Evolutionary conservation across 352 stramenopile species (phyloP).

Genomic region (Phytopythium aichiense): DNA sequence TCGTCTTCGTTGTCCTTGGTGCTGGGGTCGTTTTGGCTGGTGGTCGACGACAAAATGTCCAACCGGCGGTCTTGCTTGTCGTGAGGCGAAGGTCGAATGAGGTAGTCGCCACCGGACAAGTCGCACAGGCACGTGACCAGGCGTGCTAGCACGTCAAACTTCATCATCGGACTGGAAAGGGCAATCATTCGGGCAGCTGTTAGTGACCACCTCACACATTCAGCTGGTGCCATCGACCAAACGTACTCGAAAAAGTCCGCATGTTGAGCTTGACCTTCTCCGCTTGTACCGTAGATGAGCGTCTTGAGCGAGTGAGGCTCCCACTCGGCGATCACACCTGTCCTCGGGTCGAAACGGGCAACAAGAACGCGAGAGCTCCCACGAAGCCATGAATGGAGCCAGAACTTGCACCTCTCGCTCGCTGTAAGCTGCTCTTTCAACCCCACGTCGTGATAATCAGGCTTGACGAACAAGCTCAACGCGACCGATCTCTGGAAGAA

Average conservation of each 20-base stretch:
- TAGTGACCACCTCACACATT: not conserved
- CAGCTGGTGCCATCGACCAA: not conserved
- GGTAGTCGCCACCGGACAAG: slow-evolving; percentile 33
- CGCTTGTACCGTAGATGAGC: slow-evolving; percentile 27
- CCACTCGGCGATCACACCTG: slow-evolving; percentile 32
- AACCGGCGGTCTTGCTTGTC: not conserved
- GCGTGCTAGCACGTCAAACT: slow-evolving; percentile 30
- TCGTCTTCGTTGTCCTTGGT: not conserved
- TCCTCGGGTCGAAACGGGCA: slow-evolving; percentile 33
- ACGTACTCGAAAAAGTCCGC: slow-evolving; percentile 60
- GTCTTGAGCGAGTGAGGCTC: slow-evolving; percentile 39
- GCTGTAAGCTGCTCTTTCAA: slow-evolving; percentile 54
- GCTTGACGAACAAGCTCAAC: slow-evolving; percentile 69
- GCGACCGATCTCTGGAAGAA: slow-evolving; percentile 10
- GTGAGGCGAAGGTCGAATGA: slow-evolving; percentile 16
- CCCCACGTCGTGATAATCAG: slow-evolving; percentile 50
- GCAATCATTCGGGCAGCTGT: not conserved
- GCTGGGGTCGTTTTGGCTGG: not conserved
- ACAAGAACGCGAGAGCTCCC: slow-evolving; percentile 53
- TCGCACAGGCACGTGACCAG: slow-evolving; percentile 26
- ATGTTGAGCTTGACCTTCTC: not conserved
- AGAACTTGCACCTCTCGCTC: slow-evolving; percentile 58
- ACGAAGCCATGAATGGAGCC: slow-evolving; percentile 78
- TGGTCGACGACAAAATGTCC: slow-evolving; percentile 10
- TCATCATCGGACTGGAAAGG: slow-evolving; percentile 22